These are phyloP conservation scores for Plasmodium reichenowi DNA, from an alignment of 169 alveolate genomes.

Conservation along the genomic window DNA sequence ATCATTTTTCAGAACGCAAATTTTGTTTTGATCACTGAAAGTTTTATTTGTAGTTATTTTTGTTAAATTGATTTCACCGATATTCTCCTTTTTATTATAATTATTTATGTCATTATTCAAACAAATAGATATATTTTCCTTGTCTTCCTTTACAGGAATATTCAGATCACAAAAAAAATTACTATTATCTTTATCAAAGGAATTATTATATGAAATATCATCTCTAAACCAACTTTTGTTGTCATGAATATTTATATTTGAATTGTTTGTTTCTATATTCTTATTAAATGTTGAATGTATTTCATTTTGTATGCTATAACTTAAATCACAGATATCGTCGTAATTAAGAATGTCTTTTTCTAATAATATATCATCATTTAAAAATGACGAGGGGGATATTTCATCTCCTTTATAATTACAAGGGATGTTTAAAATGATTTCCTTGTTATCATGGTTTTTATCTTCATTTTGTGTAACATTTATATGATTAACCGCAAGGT, in stretches of 20 bases:
- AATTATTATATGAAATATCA: no score
- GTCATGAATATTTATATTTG: neutral
- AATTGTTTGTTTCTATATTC: neutral
- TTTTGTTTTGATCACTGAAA: neutral
- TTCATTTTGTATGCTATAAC: slow-evolving; percentile 46
- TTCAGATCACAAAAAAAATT: no score
- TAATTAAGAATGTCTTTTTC: slow-evolving; percentile 41
- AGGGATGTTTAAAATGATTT: neutral
- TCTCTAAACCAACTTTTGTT: neutral
- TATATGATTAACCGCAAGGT: neutral
- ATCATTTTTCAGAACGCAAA: no score
- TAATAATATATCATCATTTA: slow-evolving; percentile 22
- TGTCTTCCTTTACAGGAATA: no score
- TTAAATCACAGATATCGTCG: slow-evolving; percentile 33
- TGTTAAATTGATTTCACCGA: no score
- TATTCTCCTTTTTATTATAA: no score
- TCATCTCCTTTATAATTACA: neutral
- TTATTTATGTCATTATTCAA: no score
- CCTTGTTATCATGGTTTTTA: neutral
- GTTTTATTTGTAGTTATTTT: no score
- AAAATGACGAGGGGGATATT: slow-evolving; percentile 2
- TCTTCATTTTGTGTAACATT: neutral
- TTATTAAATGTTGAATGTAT: slow-evolving; percentile 4
- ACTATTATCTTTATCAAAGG: no score
- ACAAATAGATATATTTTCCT: no score